phyloP scores from a whole-genome alignment of 1,284 basidiomycete species.

The Schizophyllum amplum region DNA sequence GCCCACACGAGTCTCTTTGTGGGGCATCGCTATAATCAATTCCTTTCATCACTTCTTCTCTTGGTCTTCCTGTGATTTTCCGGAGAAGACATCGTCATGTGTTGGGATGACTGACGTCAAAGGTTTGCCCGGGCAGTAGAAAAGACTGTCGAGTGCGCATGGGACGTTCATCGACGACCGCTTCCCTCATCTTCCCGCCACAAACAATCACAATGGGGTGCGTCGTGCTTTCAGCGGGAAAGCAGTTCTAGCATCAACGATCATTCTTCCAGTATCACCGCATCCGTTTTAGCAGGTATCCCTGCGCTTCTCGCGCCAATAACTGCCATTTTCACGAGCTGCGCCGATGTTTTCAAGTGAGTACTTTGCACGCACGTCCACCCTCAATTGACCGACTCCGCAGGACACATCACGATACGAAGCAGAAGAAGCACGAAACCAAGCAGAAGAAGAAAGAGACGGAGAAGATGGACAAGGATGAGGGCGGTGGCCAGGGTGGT shows the following conservation, averaged over 20 bases:
- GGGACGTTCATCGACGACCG: not conserved
- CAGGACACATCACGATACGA: not conserved
- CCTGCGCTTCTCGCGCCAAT: not conserved
- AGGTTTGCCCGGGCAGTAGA: not conserved
- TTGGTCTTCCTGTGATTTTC: not conserved
- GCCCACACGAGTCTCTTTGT: too few species aligned
- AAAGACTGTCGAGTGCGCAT: not conserved
- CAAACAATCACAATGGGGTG: not conserved
- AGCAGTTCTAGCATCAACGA: not conserved
- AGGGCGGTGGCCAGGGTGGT: too few species aligned
- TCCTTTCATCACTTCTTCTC: not conserved
- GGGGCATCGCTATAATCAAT: not conserved
- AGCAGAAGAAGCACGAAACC: not conserved
- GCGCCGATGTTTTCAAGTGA: not conserved
- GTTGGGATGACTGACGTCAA: not conserved
- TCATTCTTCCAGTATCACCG: not conserved
- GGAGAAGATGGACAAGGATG: not conserved
- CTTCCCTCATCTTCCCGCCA: not conserved
- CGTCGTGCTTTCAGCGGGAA: not conserved
- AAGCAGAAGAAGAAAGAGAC: not conserved
- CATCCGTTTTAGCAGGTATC: not conserved
- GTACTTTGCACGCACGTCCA: not conserved
- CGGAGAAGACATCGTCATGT: not conserved
- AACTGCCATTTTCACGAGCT: not conserved
- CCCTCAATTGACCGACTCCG: not conserved